These are phyloP conservation scores for Leptodontidium sp. DNA, from an alignment of 2,329 filamentous ascomycete genomes.

Conservation along the genomic window DNA sequence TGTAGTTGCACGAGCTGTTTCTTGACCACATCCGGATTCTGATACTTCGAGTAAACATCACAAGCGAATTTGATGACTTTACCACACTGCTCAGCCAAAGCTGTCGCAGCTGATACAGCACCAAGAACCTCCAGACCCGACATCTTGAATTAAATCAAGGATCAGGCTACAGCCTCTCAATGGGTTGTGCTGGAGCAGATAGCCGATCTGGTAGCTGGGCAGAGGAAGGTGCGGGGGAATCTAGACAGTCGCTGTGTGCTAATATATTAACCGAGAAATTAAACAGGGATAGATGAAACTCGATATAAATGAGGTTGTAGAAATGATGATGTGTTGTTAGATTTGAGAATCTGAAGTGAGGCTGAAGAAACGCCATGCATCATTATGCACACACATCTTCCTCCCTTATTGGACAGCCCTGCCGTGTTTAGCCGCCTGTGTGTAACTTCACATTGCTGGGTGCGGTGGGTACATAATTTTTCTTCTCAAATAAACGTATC, in stretches of 20 bases:
- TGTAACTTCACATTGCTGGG: background rate
- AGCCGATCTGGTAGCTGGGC: background rate
- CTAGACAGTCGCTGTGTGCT: too few relatives aligned
- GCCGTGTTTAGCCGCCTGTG: background rate
- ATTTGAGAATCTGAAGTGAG: background rate
- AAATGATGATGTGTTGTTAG: background rate
- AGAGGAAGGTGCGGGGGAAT: background rate
- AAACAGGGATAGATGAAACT: background rate
- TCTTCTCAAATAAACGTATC: too few relatives aligned
- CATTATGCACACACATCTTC: background rate
- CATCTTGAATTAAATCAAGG: background rate
- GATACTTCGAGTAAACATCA: slow-evolving; percentile 13
- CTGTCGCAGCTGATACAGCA: slow-evolving; percentile 16
- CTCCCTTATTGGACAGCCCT: background rate
- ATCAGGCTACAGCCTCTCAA: background rate
- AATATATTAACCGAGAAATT: background rate
- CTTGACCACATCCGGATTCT: slow-evolving; percentile 1
- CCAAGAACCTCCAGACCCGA: slow-evolving; percentile 5
- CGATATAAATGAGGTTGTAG: background rate
- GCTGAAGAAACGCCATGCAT: slow-evolving; percentile 1
- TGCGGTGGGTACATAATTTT: background rate
- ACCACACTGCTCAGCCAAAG: slow-evolving; percentile 6
- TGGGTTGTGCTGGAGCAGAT: background rate
- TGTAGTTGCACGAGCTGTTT: slow-evolving; percentile 5
- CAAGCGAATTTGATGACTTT: slow-evolving; percentile 10